Evolutionary conservation across 805 yeast genomes (phyloP), one percentile per base, ranked within the genome.

Genomic region (Yamadazyma paraphyllophila): DNA sequence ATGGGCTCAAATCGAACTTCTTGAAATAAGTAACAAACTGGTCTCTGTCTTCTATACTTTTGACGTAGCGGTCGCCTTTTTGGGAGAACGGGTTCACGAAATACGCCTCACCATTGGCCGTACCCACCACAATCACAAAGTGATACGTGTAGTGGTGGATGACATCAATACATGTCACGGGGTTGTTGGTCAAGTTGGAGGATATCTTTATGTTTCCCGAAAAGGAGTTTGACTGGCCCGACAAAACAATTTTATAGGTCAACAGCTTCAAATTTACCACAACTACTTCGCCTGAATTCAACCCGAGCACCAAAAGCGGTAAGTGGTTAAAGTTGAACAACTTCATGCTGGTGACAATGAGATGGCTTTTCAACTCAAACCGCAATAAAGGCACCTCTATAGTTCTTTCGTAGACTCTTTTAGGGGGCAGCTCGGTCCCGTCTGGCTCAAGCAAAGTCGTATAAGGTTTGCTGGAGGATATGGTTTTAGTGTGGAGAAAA

Each of bases 241-340:
- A 10, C 4, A 40, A 17, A 72, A 77, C 40, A 60, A 65, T 35
- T 71, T 77, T 41, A 80, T 73, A 51, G 58, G 67, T 47, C 58
- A 69, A 51, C 65, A 73, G 47, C 62, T 59, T 48, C 59, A 83
- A 76, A 51, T 83, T 85, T 30, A 82, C 49, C 75, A 88, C 73
- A 5, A 85, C 50, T 2, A 85, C 60, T 53, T 82, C 88, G n/a
- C 92, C 89, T 1, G 81, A 65, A 14, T 83, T 77, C 50, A 81
- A 76, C 1, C 92, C 94, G 14, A 83, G 51, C 2, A 81, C 63
- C 6, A 82, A 67, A 42, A 82, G 82, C 7, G 85, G 63, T 31
- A 66, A 66, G 25, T 57, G 52, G 7, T 57, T 36, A 3, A 57
- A 43, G 16, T 59, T 54, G 43, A 69, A 66, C 2, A 70, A 48